These are phyloP conservation scores for Spongospora subterranea DNA, from an alignment of 208 protist genomes.

Conservation along the genomic window DNA sequence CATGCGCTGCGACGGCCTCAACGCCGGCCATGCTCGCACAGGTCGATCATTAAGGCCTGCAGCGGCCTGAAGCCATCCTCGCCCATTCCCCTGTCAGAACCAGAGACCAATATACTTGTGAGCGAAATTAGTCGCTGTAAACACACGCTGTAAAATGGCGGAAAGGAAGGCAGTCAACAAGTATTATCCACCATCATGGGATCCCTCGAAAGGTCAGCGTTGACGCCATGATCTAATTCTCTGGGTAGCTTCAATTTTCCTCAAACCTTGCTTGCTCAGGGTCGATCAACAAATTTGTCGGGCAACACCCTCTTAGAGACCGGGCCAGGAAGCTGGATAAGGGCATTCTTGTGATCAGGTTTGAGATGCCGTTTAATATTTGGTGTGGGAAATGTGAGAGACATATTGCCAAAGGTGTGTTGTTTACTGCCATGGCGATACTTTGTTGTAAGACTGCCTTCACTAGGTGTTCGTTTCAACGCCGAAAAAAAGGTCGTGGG, in stretches of 20 bases:
- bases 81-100: no score
- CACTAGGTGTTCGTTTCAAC: not conserved
- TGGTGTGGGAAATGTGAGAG: conserved; percentile 67
- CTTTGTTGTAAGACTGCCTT: not conserved
- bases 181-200: conserved; percentile 68
- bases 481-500: conserved; percentile 31
- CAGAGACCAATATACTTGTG: no score
- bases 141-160: no score
- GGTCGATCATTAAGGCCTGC: no score
- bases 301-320: conserved; percentile 34
- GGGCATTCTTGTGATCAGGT: conserved; percentile 64
- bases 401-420: conserved; percentile 68
- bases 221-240: conserved; percentile 56
- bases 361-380: conserved; percentile 72
- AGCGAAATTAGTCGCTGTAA: no score
- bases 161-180: conserved; percentile 56
- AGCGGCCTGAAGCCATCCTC: no score
- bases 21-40: no score
- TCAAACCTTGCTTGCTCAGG: conserved; percentile 23
- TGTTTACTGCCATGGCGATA: conserved; percentile 69
- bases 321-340: conserved; percentile 42
- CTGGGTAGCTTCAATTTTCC: conserved; percentile 43
- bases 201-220: conserved; percentile 59
- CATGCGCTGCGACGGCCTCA: no score
- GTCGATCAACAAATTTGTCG: conserved; percentile 9